Percentiles rank a stretch among this genome's conserved stretches.
phyloP scores from a whole-genome alignment of 192 early-diverging fungal species.

The Rhizophagus prolifer region DNA sequence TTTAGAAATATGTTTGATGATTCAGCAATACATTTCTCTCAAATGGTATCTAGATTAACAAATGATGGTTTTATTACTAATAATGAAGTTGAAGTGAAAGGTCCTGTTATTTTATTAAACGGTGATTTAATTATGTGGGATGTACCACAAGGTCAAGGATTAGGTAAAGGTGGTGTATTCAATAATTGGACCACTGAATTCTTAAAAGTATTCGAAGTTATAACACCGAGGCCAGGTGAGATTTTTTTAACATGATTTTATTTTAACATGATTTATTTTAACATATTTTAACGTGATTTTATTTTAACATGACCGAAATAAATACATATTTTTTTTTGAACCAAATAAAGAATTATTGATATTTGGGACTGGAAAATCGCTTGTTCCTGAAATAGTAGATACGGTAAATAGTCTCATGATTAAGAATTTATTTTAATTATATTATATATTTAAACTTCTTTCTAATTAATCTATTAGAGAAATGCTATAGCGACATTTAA shows the following conservation, averaged over 20 bases:
- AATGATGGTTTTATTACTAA: conserved; percentile 57
- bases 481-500: conserved; percentile 58
- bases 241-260: too few relatives aligned
- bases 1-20: conserved; percentile 62
- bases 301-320: too few relatives aligned
- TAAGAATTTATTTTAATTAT: background rate
- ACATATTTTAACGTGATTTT: too few relatives aligned
- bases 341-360: conserved; percentile 50
- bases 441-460: conserved; percentile 9
- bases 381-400: conserved; percentile 58
- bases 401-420: conserved; percentile 43
- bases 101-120: conserved; percentile 53
- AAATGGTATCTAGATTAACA: conserved; percentile 46
- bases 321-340: background rate
- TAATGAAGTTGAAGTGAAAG: conserved; percentile 44
- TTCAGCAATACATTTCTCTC: conserved; percentile 39
- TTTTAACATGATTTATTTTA: too few relatives aligned
- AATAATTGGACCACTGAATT: conserved; percentile 47
- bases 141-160: conserved; percentile 35
- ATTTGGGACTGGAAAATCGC: conserved; percentile 55
- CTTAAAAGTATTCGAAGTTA: conserved; percentile 55
- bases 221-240: conserved; percentile 60
- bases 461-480: conserved; percentile 39
- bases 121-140: conserved; percentile 59
- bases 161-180: conserved; percentile 21